These are phyloP conservation scores for Penicillium turbatum DNA, from an alignment of 495 filamentous ascomycete species.

Conservation along the genomic window DNA sequence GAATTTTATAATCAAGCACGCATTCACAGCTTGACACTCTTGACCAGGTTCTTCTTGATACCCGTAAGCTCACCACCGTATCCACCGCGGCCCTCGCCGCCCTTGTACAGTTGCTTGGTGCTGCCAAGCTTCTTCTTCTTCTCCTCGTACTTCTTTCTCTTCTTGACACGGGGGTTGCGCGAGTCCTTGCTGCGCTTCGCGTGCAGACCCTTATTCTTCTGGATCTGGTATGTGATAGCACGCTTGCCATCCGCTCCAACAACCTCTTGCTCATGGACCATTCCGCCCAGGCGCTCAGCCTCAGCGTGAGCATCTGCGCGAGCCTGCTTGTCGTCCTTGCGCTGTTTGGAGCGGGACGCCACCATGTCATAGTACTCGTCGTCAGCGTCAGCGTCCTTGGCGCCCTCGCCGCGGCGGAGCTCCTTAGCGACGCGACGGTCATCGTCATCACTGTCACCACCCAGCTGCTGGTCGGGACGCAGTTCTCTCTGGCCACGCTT, in stretches of 20 bases:
- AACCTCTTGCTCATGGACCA: conserved; percentile 53
- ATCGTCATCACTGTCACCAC: conserved; percentile 61
- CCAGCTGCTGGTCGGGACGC: conserved; percentile 55
- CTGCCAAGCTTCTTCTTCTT: conserved; percentile 93
- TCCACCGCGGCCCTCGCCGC: conserved; percentile 79
- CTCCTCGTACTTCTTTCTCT: conserved; percentile 86
- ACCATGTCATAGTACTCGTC: conserved; percentile 90
- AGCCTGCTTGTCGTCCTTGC: conserved; percentile 72
- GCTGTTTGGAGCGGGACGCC: conserved; percentile 58
- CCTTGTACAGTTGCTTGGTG: conserved; percentile 78
- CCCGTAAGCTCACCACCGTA: conserved; percentile 92
- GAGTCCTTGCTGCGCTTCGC: conserved; percentile 87
- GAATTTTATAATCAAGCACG: conserved; percentile 12
- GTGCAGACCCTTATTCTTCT: conserved; percentile 95
- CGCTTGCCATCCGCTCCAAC: conserved; percentile 76
- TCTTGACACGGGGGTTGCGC: conserved; percentile 95
- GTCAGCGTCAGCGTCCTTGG: conserved; percentile 42
- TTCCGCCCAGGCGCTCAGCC: conserved; percentile 52
- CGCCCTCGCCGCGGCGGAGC: conserved; percentile 39
- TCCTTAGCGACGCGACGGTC: conserved; percentile 40
- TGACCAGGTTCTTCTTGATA: conserved; percentile 90
- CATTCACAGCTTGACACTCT: conserved; percentile 78
- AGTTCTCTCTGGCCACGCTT: conserved; percentile 66
- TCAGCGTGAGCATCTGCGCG: conserved; percentile 48
- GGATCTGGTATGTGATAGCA: conserved; percentile 82